Evolutionary conservation across 164 flowering plant genomes (phyloP).

Genomic region (Stephania yunnanensis): DNA sequence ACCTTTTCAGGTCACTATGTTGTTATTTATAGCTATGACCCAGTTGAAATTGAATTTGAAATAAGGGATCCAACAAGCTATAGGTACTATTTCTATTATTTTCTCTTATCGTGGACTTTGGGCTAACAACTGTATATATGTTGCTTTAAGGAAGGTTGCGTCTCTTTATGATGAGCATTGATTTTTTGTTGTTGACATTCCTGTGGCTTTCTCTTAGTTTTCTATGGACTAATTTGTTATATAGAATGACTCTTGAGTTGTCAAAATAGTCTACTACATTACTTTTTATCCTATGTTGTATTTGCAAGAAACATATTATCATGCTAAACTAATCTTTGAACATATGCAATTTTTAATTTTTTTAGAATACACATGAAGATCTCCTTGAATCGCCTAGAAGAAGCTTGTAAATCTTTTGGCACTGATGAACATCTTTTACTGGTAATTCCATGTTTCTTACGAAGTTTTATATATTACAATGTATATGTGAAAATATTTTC

Average conservation of each 20-base stretch:
- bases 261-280: background rate
- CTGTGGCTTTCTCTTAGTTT: background rate
- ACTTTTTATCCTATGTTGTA: background rate
- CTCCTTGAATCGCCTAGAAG: conserved; percentile 58
- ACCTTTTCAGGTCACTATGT: conserved; percentile 70
- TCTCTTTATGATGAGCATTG: background rate
- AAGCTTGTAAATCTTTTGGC: conserved; percentile 93
- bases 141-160: background rate
- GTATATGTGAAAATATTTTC: background rate
- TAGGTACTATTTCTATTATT: conserved; percentile 34
- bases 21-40: conserved; percentile 85
- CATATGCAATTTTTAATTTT: conserved; percentile 3
- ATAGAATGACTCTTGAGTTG: background rate
- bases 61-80: conserved; percentile 94
- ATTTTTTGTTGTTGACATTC: background rate
- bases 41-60: conserved; percentile 72
- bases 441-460: conserved; percentile 35
- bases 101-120: background rate
- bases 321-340: background rate
- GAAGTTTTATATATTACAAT: background rate
- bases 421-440: conserved; percentile 94
- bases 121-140: background rate
- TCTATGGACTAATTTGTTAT: background rate
- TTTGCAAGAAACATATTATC: background rate
- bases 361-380: conserved; percentile 62